Evolutionary conservation across 1,139 yeast genomes (phyloP), one percentile per base, ranked within the genome.

Genomic region (Zhuliangozyma blackwelliae): DNA sequence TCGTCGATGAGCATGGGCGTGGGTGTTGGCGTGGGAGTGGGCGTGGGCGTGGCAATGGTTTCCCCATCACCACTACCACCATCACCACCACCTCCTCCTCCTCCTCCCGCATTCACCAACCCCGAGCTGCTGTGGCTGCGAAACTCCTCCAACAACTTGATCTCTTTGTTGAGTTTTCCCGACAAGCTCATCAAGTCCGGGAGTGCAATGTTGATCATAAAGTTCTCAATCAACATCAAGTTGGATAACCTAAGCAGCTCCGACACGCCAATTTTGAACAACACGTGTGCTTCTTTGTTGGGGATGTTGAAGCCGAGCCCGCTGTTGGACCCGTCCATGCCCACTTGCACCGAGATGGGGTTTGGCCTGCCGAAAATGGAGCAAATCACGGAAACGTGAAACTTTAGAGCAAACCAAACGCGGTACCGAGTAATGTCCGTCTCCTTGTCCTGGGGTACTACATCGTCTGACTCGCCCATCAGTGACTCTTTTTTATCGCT

Each of bases 281-380:
- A 46, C 4, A 62, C 54, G 25, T 61, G 61, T 3, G 64, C 61
- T 30, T 49, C 51, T 21, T 54, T 51, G 30, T 54, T 55, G 23
- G 53, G 52, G 12, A 37, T 32, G 5, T 19, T 29, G 27, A 13
- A 26, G 11, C 37, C 35, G 25, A 32, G 22, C 12, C 33, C 35
- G 30, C 59, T 49, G 40, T 54, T 55, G 35, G 64, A 47, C 2
- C 66, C 61, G 10, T 55, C 49, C 25, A 68, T 68, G 44, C 69
- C 70, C 28, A 74, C 68, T 43, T 74, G 70, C 38, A 75, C 66
- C 10, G 77, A 69, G 6, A 75, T 74, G 1, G 81, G 81, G 44
- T 74, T 75, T 9, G 81, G 80, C 43, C 81, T 57, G 4, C 80
- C 80, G 28, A 75, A 55, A 5, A 74, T 69, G 0, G 78, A 70